Percentiles rank a stretch among this genome's conserved stretches.
These are phyloP conservation scores for Cardamine resedifolia DNA, from an alignment of 345 rosid genomes.

Conservation along the genomic window DNA sequence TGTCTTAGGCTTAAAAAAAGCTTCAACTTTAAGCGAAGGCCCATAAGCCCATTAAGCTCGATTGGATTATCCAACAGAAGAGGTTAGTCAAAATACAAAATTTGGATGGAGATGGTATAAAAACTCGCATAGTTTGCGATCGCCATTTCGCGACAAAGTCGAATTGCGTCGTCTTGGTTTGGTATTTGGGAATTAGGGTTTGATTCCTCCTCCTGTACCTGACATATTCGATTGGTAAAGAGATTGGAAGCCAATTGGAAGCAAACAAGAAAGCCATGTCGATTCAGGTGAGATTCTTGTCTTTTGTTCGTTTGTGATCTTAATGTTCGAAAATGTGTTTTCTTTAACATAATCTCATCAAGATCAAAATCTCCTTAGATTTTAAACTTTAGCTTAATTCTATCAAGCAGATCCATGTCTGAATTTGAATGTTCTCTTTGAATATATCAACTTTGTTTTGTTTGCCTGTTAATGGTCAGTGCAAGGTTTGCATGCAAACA, in stretches of 20 bases:
- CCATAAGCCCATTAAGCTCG: conserved; percentile 12
- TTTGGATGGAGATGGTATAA: neutral
- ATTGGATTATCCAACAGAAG: neutral
- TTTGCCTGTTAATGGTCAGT: conserved; percentile 35
- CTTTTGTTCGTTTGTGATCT: neutral
- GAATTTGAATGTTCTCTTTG: neutral
- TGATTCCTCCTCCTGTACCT: conserved; percentile 2
- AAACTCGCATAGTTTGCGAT: neutral
- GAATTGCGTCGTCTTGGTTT: neutral
- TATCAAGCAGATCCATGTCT: neutral
- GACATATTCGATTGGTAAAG: conserved; percentile 10
- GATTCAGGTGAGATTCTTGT: conserved; percentile 55
- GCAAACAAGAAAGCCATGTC: conserved; percentile 95
- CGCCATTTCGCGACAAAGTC: neutral
- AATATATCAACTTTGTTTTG: neutral
- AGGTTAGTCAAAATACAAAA: neutral
- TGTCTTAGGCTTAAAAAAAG: neutral
- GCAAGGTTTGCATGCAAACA: conserved; percentile 85
- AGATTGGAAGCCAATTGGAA: conserved; percentile 81
- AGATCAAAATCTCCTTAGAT: too few species aligned
- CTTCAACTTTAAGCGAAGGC: neutral
- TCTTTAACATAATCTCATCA: too few species aligned
- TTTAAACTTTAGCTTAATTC: neutral
- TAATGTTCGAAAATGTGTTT: neutral
- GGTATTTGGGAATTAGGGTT: conserved; percentile 25